Conservation (phyloP, 345 rosid genomes). For the Syzygium aqueum region DNA sequence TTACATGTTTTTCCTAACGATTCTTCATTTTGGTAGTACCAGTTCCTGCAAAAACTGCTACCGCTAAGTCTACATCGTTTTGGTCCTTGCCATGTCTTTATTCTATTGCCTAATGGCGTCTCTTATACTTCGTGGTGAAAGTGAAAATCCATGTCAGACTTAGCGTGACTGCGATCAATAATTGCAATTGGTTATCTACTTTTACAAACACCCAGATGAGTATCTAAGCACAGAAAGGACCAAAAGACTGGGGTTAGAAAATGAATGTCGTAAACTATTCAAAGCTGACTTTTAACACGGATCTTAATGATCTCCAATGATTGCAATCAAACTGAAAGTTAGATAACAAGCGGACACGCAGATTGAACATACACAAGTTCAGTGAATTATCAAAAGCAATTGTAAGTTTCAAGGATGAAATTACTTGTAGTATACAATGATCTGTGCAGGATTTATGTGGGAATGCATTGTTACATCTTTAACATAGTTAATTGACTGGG, state of each 20-base stretch:
- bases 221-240: background rate
- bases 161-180: background rate
- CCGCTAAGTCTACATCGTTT: background rate
- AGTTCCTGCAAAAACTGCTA: background rate
- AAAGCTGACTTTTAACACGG: background rate
- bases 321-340: background rate
- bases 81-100: background rate
- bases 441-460: background rate
- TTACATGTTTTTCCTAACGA: background rate
- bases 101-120: background rate
- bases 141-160: background rate
- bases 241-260: background rate
- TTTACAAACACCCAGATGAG: background rate
- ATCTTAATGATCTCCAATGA: background rate
- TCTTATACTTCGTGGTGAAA: background rate
- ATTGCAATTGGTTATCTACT: background rate
- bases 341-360: background rate
- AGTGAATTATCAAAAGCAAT: background rate
- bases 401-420: background rate
- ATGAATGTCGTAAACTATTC: background rate
- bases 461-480: background rate
- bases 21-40: background rate
- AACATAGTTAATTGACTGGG: background rate
- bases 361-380: background rate
- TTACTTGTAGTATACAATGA: background rate